Conservation (phyloP, 306 rosid species). For the Fragaria iinumae region DNA sequence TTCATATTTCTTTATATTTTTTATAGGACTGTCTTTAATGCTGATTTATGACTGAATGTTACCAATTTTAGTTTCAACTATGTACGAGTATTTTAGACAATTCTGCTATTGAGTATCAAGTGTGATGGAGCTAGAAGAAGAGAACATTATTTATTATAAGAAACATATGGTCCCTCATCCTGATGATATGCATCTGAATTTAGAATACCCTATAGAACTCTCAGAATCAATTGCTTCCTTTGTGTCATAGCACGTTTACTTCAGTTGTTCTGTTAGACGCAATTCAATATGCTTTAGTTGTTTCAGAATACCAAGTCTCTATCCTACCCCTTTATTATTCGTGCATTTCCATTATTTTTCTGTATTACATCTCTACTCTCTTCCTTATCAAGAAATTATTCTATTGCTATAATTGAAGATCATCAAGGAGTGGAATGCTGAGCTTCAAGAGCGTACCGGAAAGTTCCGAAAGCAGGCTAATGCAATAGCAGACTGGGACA, state of each 20-base stretch:
- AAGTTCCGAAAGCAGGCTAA: slow-evolving; percentile 94
- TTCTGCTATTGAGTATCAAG: background rate
- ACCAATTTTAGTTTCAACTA: background rate
- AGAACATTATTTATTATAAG: background rate
- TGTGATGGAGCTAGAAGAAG: background rate
- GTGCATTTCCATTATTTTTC: background rate
- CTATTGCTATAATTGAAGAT: slow-evolving; percentile 40
- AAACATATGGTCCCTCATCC: background rate
- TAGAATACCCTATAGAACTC: background rate
- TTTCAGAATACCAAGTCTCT: slow-evolving; percentile 11
- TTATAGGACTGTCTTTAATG: background rate
- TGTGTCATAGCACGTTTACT: background rate
- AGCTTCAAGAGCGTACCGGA: slow-evolving; percentile 94
- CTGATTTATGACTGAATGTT: background rate
- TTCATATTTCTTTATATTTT: slow-evolving; percentile 9
- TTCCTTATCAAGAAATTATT: slow-evolving; percentile 1
- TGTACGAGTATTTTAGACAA: background rate
- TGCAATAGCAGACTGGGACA: slow-evolving; percentile 94
- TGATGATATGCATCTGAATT: slow-evolving; percentile 8
- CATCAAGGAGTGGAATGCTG: slow-evolving; percentile 92
- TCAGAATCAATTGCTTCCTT: background rate
- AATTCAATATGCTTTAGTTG: background rate
- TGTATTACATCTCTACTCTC: background rate
- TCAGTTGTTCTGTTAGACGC: background rate
- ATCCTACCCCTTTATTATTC: background rate